A percentile compares a stretch with the other conserved stretches of the same genome.
Evolutionary conservation across 495 filamentous ascomycete genomes (phyloP).

Genomic region (Aspergillus funiculosus): DNA sequence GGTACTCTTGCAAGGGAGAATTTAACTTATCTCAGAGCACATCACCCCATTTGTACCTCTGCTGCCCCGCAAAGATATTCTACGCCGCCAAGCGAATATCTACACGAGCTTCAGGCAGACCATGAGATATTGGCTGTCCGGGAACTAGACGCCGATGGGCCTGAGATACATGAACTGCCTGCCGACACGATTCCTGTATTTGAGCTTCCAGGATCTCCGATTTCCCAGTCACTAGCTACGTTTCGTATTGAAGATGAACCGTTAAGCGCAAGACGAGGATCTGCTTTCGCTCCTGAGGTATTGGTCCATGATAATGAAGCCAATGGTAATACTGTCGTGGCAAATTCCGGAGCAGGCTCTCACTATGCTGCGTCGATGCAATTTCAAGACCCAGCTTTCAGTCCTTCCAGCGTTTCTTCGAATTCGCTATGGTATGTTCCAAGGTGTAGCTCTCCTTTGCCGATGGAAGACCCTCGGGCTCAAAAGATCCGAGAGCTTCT

Average conservation of each 20-base stretch:
- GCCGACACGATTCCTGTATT: slow-evolving; percentile 28
- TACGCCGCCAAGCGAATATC: slow-evolving; percentile 20
- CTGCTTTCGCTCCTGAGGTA: slow-evolving; percentile 44
- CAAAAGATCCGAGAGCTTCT: slow-evolving; percentile 33
- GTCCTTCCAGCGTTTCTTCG: slow-evolving; percentile 7
- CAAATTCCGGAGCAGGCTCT: no score
- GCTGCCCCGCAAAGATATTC: slow-evolving; percentile 35
- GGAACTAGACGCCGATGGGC: slow-evolving; percentile 37
- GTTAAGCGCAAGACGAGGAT: slow-evolving; percentile 31
- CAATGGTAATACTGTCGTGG: neutral
- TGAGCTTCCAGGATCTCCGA: slow-evolving; percentile 41
- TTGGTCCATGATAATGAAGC: slow-evolving; percentile 12
- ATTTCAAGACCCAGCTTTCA: neutral
- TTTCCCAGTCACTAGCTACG: slow-evolving; percentile 11
- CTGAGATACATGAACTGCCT: slow-evolving; percentile 45
- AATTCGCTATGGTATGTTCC: slow-evolving; percentile 8
- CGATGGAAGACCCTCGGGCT: slow-evolving; percentile 21
- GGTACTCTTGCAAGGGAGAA: slow-evolving; percentile 40
- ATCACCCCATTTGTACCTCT: slow-evolving; percentile 52
- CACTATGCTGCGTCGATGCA: no score
- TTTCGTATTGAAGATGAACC: slow-evolving; percentile 9
- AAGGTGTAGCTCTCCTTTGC: slow-evolving; percentile 25
- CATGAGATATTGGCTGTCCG: slow-evolving; percentile 22
- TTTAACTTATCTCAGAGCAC: slow-evolving; percentile 50
- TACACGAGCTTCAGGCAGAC: slow-evolving; percentile 33